Base-by-base conservation (phyloP, 2,329 filamentous ascomycete genomes). In the Claviceps quebecensis region DNA sequence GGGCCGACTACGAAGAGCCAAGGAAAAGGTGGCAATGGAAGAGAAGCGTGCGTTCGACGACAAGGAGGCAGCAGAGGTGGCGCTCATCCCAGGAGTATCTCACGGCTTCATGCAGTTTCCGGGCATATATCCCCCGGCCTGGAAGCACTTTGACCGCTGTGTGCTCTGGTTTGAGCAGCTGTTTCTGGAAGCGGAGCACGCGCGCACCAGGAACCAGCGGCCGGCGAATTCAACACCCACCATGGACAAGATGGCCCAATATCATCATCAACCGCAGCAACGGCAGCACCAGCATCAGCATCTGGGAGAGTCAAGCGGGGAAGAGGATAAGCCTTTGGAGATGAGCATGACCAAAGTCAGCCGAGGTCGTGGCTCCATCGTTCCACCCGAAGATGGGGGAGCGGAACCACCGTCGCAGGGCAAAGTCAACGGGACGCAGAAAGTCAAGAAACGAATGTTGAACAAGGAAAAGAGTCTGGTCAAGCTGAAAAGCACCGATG, bases 31-130 rank as follows among this genome's bases (percentile, higher is more conserved):
- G 5, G 59, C 58, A 2, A 52, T 56, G 19, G 54, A 54, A 22
- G 34, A 57, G 48, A 45, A 50, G 9, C 53, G 52, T 39, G 40
- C 53, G 9, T 64, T 68, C 22, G 69, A 76, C 40, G 68, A 70
- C 13, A 61, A 58, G 11, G 66, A 67, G 69, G 38, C 70, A 67
- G 36, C 78, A 8, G 88, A 96, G 61, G 86, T 96, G 1, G 79
- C 82, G 17, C 72, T 97, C 23, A 83, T 98, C 4, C 89, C 90
- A 0, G 90, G 91, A 0, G 87, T 95, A 47, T 89, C 83, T 4
- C 93, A 98, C 61, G 93, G 93, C 1, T 98, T 98, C 66, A 69
- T 96, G 59, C 90, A 96, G 63, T 95, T 98, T 62, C 87, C 88
- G 0, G 75, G 80, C 1, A 73, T 96, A 3, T 98, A 94, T 59